These are phyloP conservation scores for Alternaria sp. DNA, from an alignment of 2,329 filamentous ascomycete species.

Conservation along the genomic window DNA sequence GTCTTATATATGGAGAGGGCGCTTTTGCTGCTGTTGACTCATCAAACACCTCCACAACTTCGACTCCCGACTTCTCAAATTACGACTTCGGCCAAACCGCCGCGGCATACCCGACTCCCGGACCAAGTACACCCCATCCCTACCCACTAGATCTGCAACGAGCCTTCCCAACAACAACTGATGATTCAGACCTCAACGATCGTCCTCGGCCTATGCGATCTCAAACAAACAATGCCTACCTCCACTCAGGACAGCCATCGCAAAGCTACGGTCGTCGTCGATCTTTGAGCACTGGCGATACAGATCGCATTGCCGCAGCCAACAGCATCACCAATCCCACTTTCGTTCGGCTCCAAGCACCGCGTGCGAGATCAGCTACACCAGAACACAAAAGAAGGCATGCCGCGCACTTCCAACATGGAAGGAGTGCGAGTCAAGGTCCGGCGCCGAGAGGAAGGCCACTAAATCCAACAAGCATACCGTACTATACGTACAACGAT, in stretches of 20 bases:
- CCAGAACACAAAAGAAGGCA: conserved; percentile 10
- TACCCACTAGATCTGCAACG: conserved; percentile 25
- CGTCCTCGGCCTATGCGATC: conserved; percentile 10
- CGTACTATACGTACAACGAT: conserved; percentile 7
- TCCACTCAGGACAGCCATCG: conserved; percentile 1
- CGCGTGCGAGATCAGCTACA: conserved; percentile 11
- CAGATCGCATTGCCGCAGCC: conserved; percentile 14
- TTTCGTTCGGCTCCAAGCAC: conserved; percentile 31
- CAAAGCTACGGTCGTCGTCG: conserved; percentile 30
- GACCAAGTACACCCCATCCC: conserved; percentile 17
- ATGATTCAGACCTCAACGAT: background rate
- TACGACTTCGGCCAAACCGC: conserved; percentile 16
- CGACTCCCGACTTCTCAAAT: conserved; percentile 18
- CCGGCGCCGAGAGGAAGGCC: conserved; percentile 1
- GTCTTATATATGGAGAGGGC: conserved; percentile 5
- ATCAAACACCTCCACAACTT: conserved; percentile 7
- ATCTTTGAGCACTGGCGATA: conserved; percentile 37
- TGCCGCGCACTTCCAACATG: conserved; percentile 1
- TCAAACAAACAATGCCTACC: conserved; percentile 8
- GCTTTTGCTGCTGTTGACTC: conserved; percentile 1
- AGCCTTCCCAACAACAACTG: background rate
- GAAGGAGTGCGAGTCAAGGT: conserved; percentile 14
- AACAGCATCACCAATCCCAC: conserved; percentile 22
- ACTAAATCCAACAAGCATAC: conserved; percentile 7
- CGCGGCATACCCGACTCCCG: conserved; percentile 18